A percentile compares a stretch with the other conserved stretches of the same genome.
phyloP scores from a whole-genome alignment of 2,329 filamentous ascomycete genomes.

The Cadophora sp. region DNA sequence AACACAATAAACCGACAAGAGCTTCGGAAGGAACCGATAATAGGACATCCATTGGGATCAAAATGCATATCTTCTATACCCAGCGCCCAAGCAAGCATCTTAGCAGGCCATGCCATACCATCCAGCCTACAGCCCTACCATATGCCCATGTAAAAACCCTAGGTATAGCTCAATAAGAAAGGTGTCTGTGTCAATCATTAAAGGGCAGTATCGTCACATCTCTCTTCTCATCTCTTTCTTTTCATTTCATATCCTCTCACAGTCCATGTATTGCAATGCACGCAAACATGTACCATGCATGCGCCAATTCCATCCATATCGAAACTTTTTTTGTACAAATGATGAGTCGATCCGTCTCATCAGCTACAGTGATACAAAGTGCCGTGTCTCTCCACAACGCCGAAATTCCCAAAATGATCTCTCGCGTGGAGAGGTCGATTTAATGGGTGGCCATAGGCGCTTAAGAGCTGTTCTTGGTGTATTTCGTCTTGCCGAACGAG shows the following conservation, averaged over 20 bases:
- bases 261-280: conserved; percentile 1
- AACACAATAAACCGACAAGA: neutral
- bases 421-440: neutral
- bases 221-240: conserved; percentile 18
- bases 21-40: neutral
- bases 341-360: conserved; percentile 15
- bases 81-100: conserved; percentile 23
- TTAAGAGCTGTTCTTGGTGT: conserved; percentile 65
- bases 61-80: conserved; percentile 15
- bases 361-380: conserved; percentile 11
- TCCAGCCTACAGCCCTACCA: conserved; percentile 21
- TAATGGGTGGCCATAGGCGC: neutral
- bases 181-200: conserved; percentile 31
- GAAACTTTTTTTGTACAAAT: conserved; percentile 30
- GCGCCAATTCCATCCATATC: conserved; percentile 10
- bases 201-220: conserved; percentile 31
- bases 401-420: neutral
- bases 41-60: neutral
- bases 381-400: neutral
- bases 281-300: neutral
- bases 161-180: conserved; percentile 23
- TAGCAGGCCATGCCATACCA: neutral
- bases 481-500: conserved; percentile 86
- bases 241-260: neutral
- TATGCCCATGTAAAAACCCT: conserved; percentile 26